Base-by-base conservation (phyloP, 2,329 filamentous ascomycete species). In the Pyricularia pennisetigena region DNA sequence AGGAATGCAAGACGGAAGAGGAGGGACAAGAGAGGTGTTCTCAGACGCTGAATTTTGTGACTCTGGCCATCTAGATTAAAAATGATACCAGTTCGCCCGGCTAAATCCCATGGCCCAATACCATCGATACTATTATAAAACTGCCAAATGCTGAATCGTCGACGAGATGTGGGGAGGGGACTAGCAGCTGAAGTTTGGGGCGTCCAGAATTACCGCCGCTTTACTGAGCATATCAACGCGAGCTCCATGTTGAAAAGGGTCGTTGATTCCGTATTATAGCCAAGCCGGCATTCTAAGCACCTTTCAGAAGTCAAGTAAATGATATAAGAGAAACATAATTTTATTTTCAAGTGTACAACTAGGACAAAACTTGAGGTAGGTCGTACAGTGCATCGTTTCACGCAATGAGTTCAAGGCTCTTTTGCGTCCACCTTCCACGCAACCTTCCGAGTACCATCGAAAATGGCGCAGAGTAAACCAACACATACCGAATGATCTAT, bases 1-100 rank as follows among this genome's bases (percentile, higher is more conserved):
- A 81, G 83, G 20, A 86, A 85, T 70, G 90, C 87, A 41, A 80
- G 90, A 70, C 86, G 86, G 75, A 85, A 87, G 75, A 82, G 90
- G 71, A 81, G 86, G 72, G 81, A 87, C 67, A 86, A 83, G 76
- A 79, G 88, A 69, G 82, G 83, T 28, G 59, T 26, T 26, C 59
- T 62, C 24, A 62, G 26, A 28, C 59, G 59, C 1, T 62, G 59
- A 62, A 16, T 3, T 3, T 62, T 10, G 12, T 26, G 9, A 62
- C 14, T 62, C 24, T 2, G 23, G 23, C 6, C 6, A 14, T 14
- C n/a, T 62, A 14, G 59, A 12, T 14, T 10, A 5, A 62, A 28
- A 16, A 62, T 62, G 59, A 62, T 62, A 62, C 59, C 59, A 62
- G 26, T 28, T 26, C 29, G 10, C 24, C 14, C 29, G 59, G 16